A percentile compares a stretch with the other conserved stretches of the same genome.
phyloP scores from a whole-genome alignment of 2,329 filamentous ascomycete genomes.

The Clarireedia sp. region DNA sequence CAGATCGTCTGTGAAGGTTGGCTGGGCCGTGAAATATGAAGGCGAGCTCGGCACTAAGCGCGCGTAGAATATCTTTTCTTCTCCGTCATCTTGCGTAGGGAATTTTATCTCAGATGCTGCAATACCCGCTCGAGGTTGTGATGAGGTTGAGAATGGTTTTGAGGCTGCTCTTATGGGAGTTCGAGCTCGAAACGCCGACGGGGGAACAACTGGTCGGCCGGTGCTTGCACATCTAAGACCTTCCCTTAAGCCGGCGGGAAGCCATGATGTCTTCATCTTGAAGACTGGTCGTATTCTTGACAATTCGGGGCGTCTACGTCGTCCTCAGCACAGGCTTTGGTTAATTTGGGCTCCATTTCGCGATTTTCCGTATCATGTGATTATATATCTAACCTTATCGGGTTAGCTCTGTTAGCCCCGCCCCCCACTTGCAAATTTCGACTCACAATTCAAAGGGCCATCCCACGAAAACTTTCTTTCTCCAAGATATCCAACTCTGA shows the following conservation, averaged over 20 bases:
- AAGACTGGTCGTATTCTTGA: constrained; percentile 9
- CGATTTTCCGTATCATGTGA: constrained; percentile 9
- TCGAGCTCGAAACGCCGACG: constrained; percentile 11
- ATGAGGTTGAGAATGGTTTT: constrained; percentile 24
- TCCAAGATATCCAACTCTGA: constrained; percentile 9
- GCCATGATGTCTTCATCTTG: constrained; percentile 28
- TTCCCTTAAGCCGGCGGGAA: constrained; percentile 23
- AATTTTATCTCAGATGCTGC: constrained; percentile 39
- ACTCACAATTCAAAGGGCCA: constrained; percentile 3
- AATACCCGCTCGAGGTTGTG: constrained; percentile 29
- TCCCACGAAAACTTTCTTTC: constrained; percentile 7
- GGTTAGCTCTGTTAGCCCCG: constrained; percentile 2
- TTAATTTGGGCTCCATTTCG: background rate
- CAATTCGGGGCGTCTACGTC: background rate
- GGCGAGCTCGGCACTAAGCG: constrained; percentile 77
- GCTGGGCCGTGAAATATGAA: constrained; percentile 89
- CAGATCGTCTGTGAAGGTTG: constrained; percentile 78
- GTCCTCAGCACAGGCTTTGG: background rate
- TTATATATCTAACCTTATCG: background rate
- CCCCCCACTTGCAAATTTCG: constrained; percentile 8
- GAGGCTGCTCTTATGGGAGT: constrained; percentile 12
- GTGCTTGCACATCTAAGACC: constrained; percentile 20
- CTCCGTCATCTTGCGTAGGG: constrained; percentile 16
- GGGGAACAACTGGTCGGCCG: constrained; percentile 11
- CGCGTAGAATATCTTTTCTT: constrained; percentile 38